Base-by-base conservation (phyloP, 1,284 basidiomycete genomes). In the Mixia osmundae region DNA sequence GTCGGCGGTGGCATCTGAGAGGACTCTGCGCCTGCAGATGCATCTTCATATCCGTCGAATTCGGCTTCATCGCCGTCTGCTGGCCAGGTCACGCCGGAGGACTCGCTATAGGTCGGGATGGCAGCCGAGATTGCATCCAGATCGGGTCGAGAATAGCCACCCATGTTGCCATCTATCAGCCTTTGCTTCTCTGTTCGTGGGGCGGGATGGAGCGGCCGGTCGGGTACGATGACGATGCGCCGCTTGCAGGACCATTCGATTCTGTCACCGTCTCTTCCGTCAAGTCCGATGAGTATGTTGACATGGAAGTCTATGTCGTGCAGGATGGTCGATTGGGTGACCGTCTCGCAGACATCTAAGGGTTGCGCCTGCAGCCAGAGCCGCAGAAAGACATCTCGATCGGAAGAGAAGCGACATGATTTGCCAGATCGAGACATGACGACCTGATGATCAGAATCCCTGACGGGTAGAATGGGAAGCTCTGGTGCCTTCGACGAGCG, bases 371-470 rank as follows among this genome's bases (percentile, higher is more conserved):
- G 39, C 19, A 40, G 34, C 39, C 39, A 40, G 8, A 40, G 27
- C n/a, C 37, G 27, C 15, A 40, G 35, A 26, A 40, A 40, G 8
- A 40, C 35, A 36, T 30, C 37, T 15, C 39, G 27, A 5, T 27
- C 21, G 9, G 39, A 34, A 11, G 39, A 40, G 24, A 40, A 40
- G 11, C 34, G 34, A 10, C 34, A 34, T 22, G 39, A 14, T 36
- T 40, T 40, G 29, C 39, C 39, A 20, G 39, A 36, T 7, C 25
- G 21, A 3, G 39, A 40, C 19, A 40, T 40, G n/a, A n/a, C n/a
- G n/a, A n/a, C n/a, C n/a, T n/a, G n/a, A n/a, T n/a, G n/a, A n/a
- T n/a, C n/a, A n/a, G n/a, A n/a, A n/a, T n/a, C n/a, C n/a, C n/a
- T n/a, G n/a, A n/a, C n/a, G n/a, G n/a, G n/a, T n/a, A n/a, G n/a